Percentiles rank a stretch among this genome's conserved stretches.
Conservation (phyloP, 148 eudicot genomes). For the Oxyria digyna region DNA sequence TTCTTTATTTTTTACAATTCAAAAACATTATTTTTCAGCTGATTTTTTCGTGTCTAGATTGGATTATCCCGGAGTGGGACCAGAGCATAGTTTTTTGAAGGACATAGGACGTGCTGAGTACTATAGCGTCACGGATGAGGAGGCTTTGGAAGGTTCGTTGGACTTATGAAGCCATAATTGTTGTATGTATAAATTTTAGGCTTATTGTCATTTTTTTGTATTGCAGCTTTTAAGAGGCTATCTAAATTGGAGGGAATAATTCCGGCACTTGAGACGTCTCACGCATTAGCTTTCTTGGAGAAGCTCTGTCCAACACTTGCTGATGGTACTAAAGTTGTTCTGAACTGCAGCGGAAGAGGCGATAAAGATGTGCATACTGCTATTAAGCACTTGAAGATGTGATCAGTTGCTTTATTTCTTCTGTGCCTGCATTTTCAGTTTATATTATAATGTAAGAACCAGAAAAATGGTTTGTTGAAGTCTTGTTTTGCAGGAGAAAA, state of each 20-base stretch:
- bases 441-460: not conserved
- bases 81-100: constrained; percentile 62
- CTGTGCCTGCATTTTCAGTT: not conserved
- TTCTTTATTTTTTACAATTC: no score
- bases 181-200: not conserved
- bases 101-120: constrained; percentile 64
- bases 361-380: constrained; percentile 62
- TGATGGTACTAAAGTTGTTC: constrained; percentile 46
- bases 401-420: constrained; percentile 1
- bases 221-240: constrained; percentile 52
- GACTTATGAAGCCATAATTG: not conserved
- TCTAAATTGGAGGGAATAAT: constrained; percentile 53
- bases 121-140: constrained; percentile 46
- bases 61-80: constrained; percentile 73
- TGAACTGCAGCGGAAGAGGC: constrained; percentile 71
- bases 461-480: not conserved
- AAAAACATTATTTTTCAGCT: not conserved
- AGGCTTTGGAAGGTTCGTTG: constrained; percentile 48
- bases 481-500: not conserved
- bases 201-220: not conserved
- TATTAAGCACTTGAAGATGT: constrained; percentile 37
- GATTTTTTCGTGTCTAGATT: constrained; percentile 17
- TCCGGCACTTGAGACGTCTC: constrained; percentile 68
- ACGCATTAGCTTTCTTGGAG: constrained; percentile 60
- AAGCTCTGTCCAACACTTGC: constrained; percentile 50